Conservation (phyloP, 768 basidiomycete genomes). For the Lentinus brumalis region DNA sequence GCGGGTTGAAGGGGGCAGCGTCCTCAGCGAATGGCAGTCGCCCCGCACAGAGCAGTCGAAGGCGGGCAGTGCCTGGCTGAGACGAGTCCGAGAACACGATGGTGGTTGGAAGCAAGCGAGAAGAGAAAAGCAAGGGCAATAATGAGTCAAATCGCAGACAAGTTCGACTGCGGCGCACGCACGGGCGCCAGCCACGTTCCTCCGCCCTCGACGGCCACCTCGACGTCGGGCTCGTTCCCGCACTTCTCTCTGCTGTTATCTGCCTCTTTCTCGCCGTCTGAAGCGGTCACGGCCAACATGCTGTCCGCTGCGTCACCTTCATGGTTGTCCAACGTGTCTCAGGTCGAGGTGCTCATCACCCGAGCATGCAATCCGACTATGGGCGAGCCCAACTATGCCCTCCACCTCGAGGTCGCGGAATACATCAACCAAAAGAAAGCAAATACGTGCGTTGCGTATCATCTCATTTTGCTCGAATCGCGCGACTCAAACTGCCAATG, state of each 20-base stretch:
- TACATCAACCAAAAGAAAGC: conserved; percentile 94
- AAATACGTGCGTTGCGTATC: conserved; percentile 72
- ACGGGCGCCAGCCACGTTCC: conserved; percentile 1
- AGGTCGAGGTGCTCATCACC: conserved; percentile 59
- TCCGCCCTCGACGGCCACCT: neutral
- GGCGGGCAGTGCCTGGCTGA: no score
- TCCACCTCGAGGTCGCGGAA: conserved; percentile 93
- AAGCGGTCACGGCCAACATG: neutral
- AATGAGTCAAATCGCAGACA: no score
- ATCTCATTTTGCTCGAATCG: neutral
- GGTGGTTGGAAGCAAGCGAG: no score
- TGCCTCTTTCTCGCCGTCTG: neutral
- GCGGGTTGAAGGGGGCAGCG: no score
- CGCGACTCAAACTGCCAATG: neutral
- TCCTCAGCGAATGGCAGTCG: no score
- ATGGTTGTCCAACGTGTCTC: conserved; percentile 18
- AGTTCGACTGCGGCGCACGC: no score
- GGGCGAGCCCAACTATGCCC: conserved; percentile 87
- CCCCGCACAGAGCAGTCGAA: no score
- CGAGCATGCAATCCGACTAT: conserved; percentile 87
- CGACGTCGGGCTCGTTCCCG: conserved; percentile 8
- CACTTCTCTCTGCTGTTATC: neutral
- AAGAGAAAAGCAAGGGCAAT: no score
- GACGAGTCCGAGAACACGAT: no score
- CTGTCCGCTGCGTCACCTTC: conserved; percentile 7